These are phyloP conservation scores for Trichosanthes truncata DNA, from an alignment of 306 rosid species.

Conservation along the genomic window DNA sequence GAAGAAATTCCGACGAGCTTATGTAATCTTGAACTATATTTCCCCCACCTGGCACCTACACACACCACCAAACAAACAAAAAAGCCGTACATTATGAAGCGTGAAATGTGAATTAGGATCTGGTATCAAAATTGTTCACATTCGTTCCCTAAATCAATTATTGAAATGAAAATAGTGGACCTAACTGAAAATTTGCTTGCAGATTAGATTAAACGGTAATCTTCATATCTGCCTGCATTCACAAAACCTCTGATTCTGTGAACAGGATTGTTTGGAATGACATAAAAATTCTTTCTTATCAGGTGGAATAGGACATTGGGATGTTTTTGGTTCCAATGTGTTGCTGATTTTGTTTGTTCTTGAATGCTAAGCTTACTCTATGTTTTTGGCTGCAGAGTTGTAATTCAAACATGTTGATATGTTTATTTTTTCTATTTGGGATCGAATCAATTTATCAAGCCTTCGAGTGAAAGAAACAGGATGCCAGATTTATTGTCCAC, in stretches of 20 bases:
- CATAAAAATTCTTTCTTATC: not conserved
- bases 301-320: not conserved
- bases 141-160: not conserved
- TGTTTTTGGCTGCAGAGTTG: not conserved
- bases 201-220: not conserved
- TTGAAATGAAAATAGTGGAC: not conserved
- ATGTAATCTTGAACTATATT: not conserved
- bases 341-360: not conserved
- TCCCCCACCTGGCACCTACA: not conserved
- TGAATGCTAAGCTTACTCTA: not conserved
- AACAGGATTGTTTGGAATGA: not conserved
- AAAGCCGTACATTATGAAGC: not conserved
- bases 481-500: not conserved
- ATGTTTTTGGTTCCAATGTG: not conserved
- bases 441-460: not conserved
- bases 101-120: not conserved
- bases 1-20: not conserved
- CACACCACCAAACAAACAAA: not conserved
- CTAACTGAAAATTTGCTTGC: not conserved
- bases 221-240: not conserved
- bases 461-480: not conserved
- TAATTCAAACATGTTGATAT: not conserved
- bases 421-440: not conserved
- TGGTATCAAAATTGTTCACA: too few relatives aligned
- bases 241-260: not conserved